Base-by-base conservation (phyloP, 1,284 basidiomycete species). In the Cutaneotrichosporon cutaneum region DNA sequence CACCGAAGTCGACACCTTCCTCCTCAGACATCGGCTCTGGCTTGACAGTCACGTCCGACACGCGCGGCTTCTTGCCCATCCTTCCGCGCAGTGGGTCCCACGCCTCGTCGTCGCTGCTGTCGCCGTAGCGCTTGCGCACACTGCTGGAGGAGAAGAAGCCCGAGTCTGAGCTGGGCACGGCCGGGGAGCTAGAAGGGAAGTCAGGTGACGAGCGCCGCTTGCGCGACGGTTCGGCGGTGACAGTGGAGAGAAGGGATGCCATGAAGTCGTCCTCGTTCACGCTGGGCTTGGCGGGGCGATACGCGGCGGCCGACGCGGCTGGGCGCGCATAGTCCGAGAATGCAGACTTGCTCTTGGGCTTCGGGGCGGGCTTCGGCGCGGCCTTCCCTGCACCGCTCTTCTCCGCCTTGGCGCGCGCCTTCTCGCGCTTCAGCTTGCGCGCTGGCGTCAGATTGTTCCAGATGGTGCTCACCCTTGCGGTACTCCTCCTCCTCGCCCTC, bases 221-320 rank as follows among this genome's bases (percentile, higher is more conserved):
- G 52, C 86, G 85, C 4, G 57, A 36, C 8, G 72, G 54, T 10
- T 71, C 63, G 11, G 74, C 69, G 1, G 72, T 68, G 30, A 80
- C 75, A 9, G 70, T 65, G n/a, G 74, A 74, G 14, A 96, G 78
- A 0, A 97, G 79, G 21, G 83, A 84, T 0, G 85, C 85, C 90
- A 97, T 89, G 69, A 97, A 92, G 71, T 93, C 90, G 47, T 85
- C 83, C 75, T 94, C 94, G 71, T 92, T 86, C 57, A 87, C 87
- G 11, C 83, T 86, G 4, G 89, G 87, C 10, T 88, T 84, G 0
- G 82, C 82, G 1, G 89, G 88, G 21, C 90, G 85, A 74, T 94
- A 94, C 33, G 90, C 87, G 5, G 88, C 71, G 1, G 88, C 83
- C 6, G 83, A 80, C 4, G 83, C 80, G 16, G 75, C 83, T 0